A percentile compares a stretch with the other conserved stretches of the same genome.
Conservation (phyloP, 306 rosid species). For the Ziziphus jujuba region DNA sequence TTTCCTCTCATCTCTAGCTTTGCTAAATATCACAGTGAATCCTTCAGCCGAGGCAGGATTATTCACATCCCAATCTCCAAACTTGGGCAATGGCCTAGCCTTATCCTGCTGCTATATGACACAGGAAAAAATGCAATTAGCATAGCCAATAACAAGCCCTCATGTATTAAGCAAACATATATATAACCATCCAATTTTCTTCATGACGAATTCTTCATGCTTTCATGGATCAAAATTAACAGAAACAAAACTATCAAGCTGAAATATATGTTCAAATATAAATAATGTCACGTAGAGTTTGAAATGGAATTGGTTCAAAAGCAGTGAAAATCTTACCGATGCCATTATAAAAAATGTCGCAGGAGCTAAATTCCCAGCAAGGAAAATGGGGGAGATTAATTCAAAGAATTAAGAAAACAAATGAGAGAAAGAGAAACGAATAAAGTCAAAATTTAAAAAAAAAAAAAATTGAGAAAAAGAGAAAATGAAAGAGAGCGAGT, state of each 20-base stretch:
- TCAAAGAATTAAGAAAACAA: background rate
- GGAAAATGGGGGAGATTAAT: background rate
- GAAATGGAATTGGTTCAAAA: background rate
- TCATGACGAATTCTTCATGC: too few species aligned
- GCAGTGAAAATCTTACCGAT: constrained; percentile 23
- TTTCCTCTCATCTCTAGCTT: constrained; percentile 57
- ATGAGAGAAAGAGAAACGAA: background rate
- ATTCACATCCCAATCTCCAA: constrained; percentile 65
- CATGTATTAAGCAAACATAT: too few species aligned
- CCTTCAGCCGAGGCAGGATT: constrained; percentile 61
- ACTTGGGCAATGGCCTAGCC: constrained; percentile 49
- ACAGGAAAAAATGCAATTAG: too few species aligned
- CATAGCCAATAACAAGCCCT: too few species aligned
- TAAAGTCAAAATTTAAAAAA: background rate
- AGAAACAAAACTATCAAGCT: too few species aligned
- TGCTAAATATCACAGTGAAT: constrained; percentile 52
- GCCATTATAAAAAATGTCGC: constrained; percentile 32
- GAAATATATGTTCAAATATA: too few species aligned
- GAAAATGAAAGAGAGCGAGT: constrained; percentile 6
- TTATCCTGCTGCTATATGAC: constrained; percentile 17
- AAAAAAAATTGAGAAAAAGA: background rate
- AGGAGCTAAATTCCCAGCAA: background rate
- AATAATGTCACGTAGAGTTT: too few species aligned
- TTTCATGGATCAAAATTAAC: too few species aligned
- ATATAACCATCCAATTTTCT: too few species aligned